Percentiles rank a stretch among this genome's conserved stretches.
Evolutionary conservation across 129 eudicot species (phyloP).

Genomic region (Lonicera japonica): DNA sequence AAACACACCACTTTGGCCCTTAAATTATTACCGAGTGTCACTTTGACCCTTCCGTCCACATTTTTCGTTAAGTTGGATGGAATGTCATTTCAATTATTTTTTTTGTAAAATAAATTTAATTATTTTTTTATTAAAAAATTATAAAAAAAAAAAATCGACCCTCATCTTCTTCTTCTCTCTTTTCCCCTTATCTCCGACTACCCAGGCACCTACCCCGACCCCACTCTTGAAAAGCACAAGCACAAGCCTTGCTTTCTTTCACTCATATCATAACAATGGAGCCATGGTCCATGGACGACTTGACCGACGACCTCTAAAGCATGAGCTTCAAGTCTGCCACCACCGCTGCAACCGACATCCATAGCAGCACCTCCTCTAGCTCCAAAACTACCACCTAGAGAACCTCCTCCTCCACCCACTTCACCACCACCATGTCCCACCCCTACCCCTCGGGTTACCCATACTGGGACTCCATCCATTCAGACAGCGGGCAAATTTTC

Average conservation of each 20-base stretch:
- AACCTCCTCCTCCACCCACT: too few relatives aligned
- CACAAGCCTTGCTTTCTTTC: background rate
- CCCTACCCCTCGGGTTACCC: constrained; percentile 39
- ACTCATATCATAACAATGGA: constrained; percentile 19
- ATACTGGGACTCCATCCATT: constrained; percentile 38
- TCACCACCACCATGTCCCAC: constrained; percentile 26
- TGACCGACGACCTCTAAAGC: constrained; percentile 69
- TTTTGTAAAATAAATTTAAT: too few relatives aligned
- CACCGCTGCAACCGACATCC: constrained; percentile 40
- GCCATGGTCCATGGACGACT: too few relatives aligned
- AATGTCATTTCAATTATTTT: too few relatives aligned
- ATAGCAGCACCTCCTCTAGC: constrained; percentile 53
- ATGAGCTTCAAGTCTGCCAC: constrained; percentile 90
- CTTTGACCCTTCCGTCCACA: too few relatives aligned
- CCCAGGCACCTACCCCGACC: too few relatives aligned
- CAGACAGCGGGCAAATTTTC: constrained; percentile 30
- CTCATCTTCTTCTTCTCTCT: background rate
- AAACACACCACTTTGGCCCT: too few relatives aligned
- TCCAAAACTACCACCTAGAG: too few relatives aligned
- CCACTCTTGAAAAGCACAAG: background rate
- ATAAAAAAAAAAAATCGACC: too few relatives aligned
- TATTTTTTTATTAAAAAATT: too few relatives aligned
- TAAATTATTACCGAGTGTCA: too few relatives aligned
- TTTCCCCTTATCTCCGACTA: background rate
- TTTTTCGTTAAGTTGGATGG: too few relatives aligned